A percentile compares a stretch with the other conserved stretches of the same genome.
phyloP scores from a whole-genome alignment of 768 basidiomycete species.

The Podaxis pistillaris region DNA sequence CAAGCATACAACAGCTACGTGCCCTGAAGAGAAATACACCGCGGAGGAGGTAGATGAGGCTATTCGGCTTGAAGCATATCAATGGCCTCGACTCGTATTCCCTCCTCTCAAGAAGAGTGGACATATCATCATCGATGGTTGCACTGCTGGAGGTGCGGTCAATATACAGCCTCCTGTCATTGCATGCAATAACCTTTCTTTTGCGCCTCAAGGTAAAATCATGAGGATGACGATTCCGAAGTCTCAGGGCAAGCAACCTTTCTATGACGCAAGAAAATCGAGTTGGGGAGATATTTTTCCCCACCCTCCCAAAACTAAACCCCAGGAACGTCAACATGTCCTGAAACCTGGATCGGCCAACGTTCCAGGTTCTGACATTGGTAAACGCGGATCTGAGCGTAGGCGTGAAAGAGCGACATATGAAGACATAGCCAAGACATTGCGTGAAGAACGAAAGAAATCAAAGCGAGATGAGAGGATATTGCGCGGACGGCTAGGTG shows the following conservation, averaged over 20 bases:
- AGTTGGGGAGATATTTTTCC: conserved; percentile 96
- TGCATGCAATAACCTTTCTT: conserved; percentile 2
- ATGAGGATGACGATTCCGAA: conserved; percentile 90
- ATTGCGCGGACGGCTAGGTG: conserved; percentile 3
- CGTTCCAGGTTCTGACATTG: conserved; percentile 40
- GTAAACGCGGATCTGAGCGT: conserved; percentile 38
- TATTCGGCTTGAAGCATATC: conserved; percentile 73
- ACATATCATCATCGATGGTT: conserved; percentile 89
- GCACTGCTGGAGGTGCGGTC: conserved; percentile 73
- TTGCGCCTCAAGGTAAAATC: conserved; percentile 68
- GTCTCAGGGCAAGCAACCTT: conserved; percentile 94
- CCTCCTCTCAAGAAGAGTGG: conserved; percentile 92
- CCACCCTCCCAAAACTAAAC: conserved; percentile 76
- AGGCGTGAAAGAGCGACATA: conserved; percentile 22
- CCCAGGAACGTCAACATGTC: conserved; percentile 51
- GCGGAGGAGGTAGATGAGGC: conserved; percentile 42
- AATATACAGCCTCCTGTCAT: background rate
- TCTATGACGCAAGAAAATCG: conserved; percentile 92
- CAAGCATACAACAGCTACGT: background rate
- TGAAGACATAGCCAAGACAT: conserved; percentile 22
- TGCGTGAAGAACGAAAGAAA: conserved; percentile 25
- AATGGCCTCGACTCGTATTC: conserved; percentile 89
- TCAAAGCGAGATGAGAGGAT: conserved; percentile 19
- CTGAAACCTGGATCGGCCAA: conserved; percentile 3
- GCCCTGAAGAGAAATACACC: conserved; percentile 11